Conservation (phyloP, 2,329 filamentous ascomycete genomes). For the Aspergillus nomiae region DNA sequence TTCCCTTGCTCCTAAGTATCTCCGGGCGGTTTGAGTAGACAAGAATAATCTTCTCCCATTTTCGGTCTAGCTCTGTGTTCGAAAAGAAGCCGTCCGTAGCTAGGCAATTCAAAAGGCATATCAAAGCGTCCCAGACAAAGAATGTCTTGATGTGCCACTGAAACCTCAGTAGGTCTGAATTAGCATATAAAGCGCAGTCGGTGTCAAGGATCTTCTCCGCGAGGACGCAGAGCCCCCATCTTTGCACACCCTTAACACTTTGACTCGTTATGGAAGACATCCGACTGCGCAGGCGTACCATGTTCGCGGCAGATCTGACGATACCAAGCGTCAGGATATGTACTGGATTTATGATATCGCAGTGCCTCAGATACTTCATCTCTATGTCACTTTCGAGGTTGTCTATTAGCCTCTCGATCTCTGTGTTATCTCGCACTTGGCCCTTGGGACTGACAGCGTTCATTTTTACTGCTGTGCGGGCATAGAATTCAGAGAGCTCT, state of each 20-base stretch:
- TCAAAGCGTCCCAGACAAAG: conserved; percentile 53
- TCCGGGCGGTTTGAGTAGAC: conserved; percentile 47
- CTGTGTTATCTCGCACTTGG: conserved; percentile 11
- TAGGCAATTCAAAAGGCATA: conserved; percentile 47
- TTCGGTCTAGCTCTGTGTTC: conserved; percentile 28
- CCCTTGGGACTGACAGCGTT: conserved; percentile 6
- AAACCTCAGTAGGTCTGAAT: conserved; percentile 38
- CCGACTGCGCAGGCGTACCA: conserved; percentile 47
- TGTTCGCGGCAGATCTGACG: conserved; percentile 37
- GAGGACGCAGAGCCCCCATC: conserved; percentile 9
- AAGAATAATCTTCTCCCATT: conserved; percentile 48
- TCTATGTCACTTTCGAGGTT: conserved; percentile 37
- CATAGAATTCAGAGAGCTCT: conserved; percentile 30
- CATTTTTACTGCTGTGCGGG: conserved; percentile 14
- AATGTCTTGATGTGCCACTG: conserved; percentile 47
- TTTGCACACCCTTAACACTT: conserved; percentile 7
- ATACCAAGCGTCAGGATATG: conserved; percentile 48
- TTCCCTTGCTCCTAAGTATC: conserved; percentile 30
- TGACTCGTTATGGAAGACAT: conserved; percentile 32
- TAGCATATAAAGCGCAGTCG: conserved; percentile 38
- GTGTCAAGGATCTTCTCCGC: conserved; percentile 27
- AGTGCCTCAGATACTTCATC: conserved; percentile 35
- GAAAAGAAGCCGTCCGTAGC: conserved; percentile 33
- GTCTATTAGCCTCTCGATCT: conserved; percentile 25
- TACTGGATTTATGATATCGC: conserved; percentile 37